Percentiles rank a stretch among this genome's conserved stretches.
Evolutionary conservation across 805 yeast species (phyloP).

Genomic region (Cyberlindnera suaveolens): DNA sequence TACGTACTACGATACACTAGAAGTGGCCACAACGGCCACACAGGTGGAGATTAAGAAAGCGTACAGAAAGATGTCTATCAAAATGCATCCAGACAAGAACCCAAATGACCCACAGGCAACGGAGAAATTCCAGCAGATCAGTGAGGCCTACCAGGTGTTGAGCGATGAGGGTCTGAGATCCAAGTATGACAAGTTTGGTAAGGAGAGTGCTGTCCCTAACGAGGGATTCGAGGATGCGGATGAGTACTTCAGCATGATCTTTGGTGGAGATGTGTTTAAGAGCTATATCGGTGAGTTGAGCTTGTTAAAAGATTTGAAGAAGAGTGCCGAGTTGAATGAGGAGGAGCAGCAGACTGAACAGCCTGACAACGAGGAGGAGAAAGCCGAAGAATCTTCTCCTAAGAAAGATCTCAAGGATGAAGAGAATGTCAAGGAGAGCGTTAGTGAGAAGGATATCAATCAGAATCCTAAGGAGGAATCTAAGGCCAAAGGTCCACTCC

Average conservation of each 20-base stretch:
- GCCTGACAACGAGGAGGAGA: slow-evolving; percentile 35
- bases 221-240: slow-evolving; percentile 72
- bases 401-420: slow-evolving; percentile 10
- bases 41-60: slow-evolving; percentile 72
- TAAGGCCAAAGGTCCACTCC: slow-evolving; percentile 1
- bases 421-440: slow-evolving; percentile 18
- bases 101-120: slow-evolving; percentile 74
- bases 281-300: slow-evolving; percentile 87
- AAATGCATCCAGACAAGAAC: slow-evolving; percentile 78
- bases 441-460: slow-evolving; percentile 5
- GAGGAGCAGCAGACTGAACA: slow-evolving; percentile 26
- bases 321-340: slow-evolving; percentile 46
- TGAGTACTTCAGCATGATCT: slow-evolving; percentile 62
- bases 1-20: slow-evolving; percentile 63
- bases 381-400: slow-evolving; percentile 9
- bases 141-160: slow-evolving; percentile 75
- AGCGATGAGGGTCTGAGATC: slow-evolving; percentile 58
- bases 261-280: slow-evolving; percentile 87
- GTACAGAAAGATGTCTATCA: slow-evolving; percentile 68
- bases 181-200: slow-evolving; percentile 71
- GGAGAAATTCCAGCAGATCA: slow-evolving; percentile 51
- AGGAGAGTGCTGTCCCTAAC: slow-evolving; percentile 60
- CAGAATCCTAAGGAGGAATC: slow-evolving; percentile 1
- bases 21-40: slow-evolving; percentile 50
- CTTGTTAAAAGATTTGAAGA: slow-evolving; percentile 67